A percentile compares a stretch with the other conserved stretches of the same genome.
These are phyloP conservation scores for Punctularia strigosozonata DNA, from an alignment of 768 basidiomycete species.

Conservation along the genomic window DNA sequence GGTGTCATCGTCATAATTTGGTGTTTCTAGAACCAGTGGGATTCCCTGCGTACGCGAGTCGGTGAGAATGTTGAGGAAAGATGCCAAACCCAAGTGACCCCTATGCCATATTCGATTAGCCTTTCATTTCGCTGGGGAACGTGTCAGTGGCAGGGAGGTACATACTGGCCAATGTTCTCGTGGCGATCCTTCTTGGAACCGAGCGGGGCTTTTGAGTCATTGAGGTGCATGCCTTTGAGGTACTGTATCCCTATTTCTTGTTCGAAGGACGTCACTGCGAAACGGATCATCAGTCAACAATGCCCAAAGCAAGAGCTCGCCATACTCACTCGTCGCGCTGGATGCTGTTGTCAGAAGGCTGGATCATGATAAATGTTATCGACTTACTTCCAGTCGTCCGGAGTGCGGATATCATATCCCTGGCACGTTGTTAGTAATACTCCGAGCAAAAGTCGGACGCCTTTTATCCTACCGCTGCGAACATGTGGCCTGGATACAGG, in stretches of 20 bases:
- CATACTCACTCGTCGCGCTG: conserved; percentile 17
- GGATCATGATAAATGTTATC: neutral
- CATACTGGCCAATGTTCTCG: conserved; percentile 76
- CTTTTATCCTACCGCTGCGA: conserved; percentile 47
- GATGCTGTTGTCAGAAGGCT: neutral
- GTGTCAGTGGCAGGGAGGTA: conserved; percentile 6
- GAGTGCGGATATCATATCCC: conserved; percentile 76
- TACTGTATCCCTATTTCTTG: conserved; percentile 58
- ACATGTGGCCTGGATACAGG: conserved; percentile 50
- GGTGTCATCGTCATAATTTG: conserved; percentile 51
- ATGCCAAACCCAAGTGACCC: conserved; percentile 50
- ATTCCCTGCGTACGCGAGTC: conserved; percentile 59
- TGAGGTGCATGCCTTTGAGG: conserved; percentile 75
- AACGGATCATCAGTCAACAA: neutral
- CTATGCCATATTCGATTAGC: conserved; percentile 21
- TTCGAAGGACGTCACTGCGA: conserved; percentile 52
- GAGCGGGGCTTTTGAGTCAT: conserved; percentile 63
- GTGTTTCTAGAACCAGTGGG: conserved; percentile 78
- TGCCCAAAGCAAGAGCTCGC: neutral
- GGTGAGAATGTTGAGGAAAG: conserved; percentile 55
- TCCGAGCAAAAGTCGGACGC: neutral
- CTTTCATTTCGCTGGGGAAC: neutral
- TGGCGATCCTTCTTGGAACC: conserved; percentile 68
- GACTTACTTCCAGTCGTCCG: conserved; percentile 60
- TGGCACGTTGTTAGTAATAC: conserved; percentile 13